Percentiles rank a stretch among this genome's conserved stretches.
Conservation (phyloP, 2,329 filamentous ascomycete species). For the Fusarium penzigii region DNA sequence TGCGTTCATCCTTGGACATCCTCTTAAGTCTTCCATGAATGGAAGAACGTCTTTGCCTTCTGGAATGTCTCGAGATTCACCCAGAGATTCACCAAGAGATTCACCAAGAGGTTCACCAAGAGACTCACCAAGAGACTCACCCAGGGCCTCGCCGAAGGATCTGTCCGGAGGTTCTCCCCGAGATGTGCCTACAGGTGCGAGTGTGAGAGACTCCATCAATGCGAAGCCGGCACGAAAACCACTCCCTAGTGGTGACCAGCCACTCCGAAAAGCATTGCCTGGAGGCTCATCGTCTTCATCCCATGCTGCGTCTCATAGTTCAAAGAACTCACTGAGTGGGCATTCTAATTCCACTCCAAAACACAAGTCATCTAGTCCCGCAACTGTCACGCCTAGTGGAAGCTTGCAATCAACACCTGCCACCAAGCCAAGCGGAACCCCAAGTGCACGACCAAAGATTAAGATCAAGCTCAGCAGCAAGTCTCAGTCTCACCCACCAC, state of each 20-base stretch:
- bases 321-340: conserved; percentile 29
- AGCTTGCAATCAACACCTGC: not conserved
- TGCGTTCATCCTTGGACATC: conserved; percentile 35
- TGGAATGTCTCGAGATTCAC: conserved; percentile 7
- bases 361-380: conserved; percentile 27
- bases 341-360: conserved; percentile 21
- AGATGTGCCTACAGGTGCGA: conserved; percentile 22
- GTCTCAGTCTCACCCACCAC: conserved; percentile 29
- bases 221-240: conserved; percentile 40
- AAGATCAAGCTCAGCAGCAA: conserved; percentile 40
- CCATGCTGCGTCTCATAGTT: conserved; percentile 21
- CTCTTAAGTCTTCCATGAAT: conserved; percentile 19
- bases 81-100: conserved; percentile 9
- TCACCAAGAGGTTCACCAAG: no score
- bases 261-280: conserved; percentile 35
- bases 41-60: conserved; percentile 37
- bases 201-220: conserved; percentile 32
- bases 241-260: conserved; percentile 33
- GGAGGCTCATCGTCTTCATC: conserved; percentile 27
- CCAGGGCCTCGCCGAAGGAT: no score
- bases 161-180: conserved; percentile 16
- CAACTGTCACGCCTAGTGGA: conserved; percentile 17
- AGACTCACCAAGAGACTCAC: no score
- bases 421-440: conserved; percentile 12
- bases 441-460: conserved; percentile 35